Evolutionary conservation across 1,284 basidiomycete genomes (phyloP).

Genomic region (Coniophora puteana): DNA sequence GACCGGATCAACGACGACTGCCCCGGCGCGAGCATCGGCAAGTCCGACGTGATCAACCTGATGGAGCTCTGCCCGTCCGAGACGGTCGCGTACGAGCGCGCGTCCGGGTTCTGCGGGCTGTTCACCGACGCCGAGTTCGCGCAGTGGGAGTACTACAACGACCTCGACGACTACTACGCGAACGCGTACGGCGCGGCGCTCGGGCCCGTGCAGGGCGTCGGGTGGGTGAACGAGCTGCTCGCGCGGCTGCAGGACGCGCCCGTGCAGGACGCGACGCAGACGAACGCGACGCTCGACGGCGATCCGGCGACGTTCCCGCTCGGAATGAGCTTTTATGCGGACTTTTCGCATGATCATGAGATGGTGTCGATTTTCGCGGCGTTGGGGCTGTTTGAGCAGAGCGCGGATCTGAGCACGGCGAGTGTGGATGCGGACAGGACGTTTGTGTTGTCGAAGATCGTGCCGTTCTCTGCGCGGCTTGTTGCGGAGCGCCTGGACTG

Average conservation of each 20-base stretch:
- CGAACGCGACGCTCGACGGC: slow-evolving; percentile 73
- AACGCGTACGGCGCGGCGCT: slow-evolving; percentile 66
- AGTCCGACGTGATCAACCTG: slow-evolving; percentile 55
- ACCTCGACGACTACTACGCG: slow-evolving; percentile 76
- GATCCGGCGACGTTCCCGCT: slow-evolving; percentile 72
- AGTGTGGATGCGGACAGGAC: slow-evolving; percentile 36
- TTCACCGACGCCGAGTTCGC: slow-evolving; percentile 59
- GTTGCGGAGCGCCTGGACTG: slow-evolving; percentile 60
- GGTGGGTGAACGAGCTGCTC: slow-evolving; percentile 81
- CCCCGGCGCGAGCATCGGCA: slow-evolving; percentile 57
- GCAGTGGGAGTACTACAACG: slow-evolving; percentile 65
- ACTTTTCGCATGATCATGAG: slow-evolving; percentile 82
- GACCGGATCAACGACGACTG: slow-evolving; percentile 59
- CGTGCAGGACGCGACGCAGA: slow-evolving; percentile 69
- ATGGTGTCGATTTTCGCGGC: slow-evolving; percentile 78
- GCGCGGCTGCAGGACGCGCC: slow-evolving; percentile 66
- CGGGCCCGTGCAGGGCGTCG: slow-evolving; percentile 75
- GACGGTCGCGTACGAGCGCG: slow-evolving; percentile 45
- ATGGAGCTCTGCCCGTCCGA: slow-evolving; percentile 81
- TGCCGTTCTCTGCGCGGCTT: slow-evolving; percentile 64
- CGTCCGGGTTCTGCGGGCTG: slow-evolving; percentile 70
- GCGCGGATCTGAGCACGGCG: slow-evolving; percentile 39
- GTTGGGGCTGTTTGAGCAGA: slow-evolving; percentile 59
- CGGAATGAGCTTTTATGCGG: slow-evolving; percentile 59
- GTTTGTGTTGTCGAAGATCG: slow-evolving; percentile 60